phyloP scores from a whole-genome alignment of 2,329 filamentous ascomycete genomes.

The Immersiporthe knoxdaviesiana region DNA sequence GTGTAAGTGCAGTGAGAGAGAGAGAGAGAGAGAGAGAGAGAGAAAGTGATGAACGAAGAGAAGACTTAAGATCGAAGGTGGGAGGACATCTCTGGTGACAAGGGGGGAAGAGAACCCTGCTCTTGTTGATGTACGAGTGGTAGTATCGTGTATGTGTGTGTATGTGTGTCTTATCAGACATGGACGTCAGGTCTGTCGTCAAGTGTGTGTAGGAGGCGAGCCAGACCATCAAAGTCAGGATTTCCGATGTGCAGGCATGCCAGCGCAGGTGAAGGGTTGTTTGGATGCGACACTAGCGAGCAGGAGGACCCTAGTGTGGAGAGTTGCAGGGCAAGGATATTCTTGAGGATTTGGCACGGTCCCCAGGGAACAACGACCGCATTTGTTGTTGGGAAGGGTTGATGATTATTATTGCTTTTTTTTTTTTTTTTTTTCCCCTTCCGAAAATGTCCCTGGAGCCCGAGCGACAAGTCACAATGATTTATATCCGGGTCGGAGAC shows the following conservation, averaged over 20 bases:
- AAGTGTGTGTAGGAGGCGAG: background rate
- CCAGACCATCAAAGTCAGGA: background rate
- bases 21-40: no score
- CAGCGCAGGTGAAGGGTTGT: background rate
- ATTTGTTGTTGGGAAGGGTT: no score
- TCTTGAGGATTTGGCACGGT: background rate
- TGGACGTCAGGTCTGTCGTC: no score
- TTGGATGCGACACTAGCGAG: background rate
- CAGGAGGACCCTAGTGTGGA: background rate
- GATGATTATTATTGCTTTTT: no score
- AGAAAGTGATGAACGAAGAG: background rate
- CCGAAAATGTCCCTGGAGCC: no score
- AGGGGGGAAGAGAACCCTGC: background rate
- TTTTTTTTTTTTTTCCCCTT: no score
- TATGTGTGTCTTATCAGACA: background rate
- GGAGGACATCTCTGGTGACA: background rate
- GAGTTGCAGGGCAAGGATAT: constrained; percentile 4
- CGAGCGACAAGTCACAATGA: no score
- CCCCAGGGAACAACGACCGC: background rate
- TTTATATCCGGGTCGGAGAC: no score
- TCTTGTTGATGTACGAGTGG: background rate
- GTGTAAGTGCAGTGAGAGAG: background rate
- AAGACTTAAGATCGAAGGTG: background rate
- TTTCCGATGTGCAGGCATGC: background rate
- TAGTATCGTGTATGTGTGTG: background rate